A percentile compares a stretch with the other conserved stretches of the same genome.
phyloP scores from a whole-genome alignment of 176 grass and related monocot species.

The Cymbopogon citratus region DNA sequence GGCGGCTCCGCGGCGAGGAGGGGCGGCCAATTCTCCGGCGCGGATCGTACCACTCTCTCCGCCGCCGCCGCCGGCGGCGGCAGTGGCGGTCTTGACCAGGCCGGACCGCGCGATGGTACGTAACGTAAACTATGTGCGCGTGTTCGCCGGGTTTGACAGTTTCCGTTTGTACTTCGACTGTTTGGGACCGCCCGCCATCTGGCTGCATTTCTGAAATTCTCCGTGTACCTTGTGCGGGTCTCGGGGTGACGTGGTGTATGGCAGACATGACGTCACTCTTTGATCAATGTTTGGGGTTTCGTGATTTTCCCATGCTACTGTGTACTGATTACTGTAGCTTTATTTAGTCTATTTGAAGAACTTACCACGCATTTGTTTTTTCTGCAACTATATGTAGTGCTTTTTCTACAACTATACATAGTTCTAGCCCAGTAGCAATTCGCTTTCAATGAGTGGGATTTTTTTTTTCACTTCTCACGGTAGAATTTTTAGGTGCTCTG shows the following conservation, averaged over 20 bases:
- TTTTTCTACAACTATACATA: too few species aligned
- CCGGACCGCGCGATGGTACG: conserved; percentile 22
- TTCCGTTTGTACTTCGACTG: not conserved
- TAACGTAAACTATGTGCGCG: not conserved
- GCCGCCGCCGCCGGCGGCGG: not conserved
- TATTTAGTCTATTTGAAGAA: not conserved
- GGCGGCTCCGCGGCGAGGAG: conserved; percentile 37
- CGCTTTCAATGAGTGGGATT: not conserved
- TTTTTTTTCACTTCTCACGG: not conserved
- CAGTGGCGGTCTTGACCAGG: not conserved
- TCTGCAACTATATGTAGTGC: too few species aligned
- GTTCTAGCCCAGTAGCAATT: not conserved
- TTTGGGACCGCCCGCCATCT: not conserved
- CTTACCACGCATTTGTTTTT: not conserved
- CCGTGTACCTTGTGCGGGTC: not conserved
- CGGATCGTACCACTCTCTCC: not conserved
- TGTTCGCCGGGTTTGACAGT: not conserved
- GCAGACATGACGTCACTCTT: not conserved
- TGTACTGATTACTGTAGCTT: not conserved
- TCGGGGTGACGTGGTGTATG: not conserved
- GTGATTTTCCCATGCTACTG: not conserved
- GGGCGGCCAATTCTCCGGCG: conserved; percentile 13
- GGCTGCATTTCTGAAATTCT: not conserved
- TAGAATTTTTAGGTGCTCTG: not conserved
- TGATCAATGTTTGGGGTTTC: not conserved